phyloP scores from a whole-genome alignment of 345 rosid species.

The Boechera retrofracta region DNA sequence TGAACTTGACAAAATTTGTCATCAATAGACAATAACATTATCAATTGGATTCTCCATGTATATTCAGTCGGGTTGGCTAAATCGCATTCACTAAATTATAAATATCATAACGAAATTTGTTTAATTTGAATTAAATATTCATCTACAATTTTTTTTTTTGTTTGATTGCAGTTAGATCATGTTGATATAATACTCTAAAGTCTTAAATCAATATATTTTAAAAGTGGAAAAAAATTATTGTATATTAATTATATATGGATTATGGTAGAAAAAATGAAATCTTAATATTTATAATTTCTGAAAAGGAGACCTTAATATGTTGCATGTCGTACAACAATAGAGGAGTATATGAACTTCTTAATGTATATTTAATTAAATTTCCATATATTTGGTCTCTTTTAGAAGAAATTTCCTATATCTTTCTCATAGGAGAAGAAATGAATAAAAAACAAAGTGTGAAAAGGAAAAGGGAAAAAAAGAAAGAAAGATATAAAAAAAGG shows the following conservation, averaged over 20 bases:
- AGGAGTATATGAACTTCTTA: not conserved
- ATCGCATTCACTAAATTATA: not conserved
- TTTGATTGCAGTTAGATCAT: not conserved
- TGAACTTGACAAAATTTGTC: not conserved
- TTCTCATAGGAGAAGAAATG: constrained; percentile 1
- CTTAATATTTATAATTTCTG: not conserved
- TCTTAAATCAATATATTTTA: not conserved
- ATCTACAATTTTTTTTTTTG: not conserved
- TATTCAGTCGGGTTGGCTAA: not conserved
- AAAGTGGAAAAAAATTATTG: not conserved
- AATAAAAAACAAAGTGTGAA: constrained; percentile 23
- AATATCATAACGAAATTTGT: not conserved
- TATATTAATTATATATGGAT: constrained; percentile 1
- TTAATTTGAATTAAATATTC: too few species aligned
- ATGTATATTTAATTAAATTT: not conserved
- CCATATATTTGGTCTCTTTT: not conserved
- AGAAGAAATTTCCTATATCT: not conserved
- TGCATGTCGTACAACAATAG: not conserved
- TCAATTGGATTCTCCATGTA: not conserved
- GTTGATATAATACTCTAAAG: not conserved
- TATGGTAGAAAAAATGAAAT: not conserved
- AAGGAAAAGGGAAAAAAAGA: not conserved
- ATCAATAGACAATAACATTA: too few species aligned
- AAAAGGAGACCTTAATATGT: not conserved
- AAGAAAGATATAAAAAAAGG: constrained; percentile 25